phyloP scores from a whole-genome alignment of 306 rosid species.

The Rosa lucieae region DNA sequence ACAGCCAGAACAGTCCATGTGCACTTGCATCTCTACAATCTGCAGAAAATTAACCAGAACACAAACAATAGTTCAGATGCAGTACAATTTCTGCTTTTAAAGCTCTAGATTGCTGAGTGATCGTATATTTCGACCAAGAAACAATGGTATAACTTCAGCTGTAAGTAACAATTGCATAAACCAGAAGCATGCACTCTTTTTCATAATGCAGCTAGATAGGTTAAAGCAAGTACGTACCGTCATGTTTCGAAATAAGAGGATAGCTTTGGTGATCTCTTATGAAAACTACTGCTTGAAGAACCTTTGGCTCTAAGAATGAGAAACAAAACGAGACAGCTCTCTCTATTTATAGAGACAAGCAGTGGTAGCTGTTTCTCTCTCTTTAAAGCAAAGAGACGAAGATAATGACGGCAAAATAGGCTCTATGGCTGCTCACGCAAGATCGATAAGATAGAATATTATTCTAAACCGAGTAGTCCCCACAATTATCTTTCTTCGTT shows the following conservation, averaged over 20 bases:
- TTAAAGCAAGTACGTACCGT: slow-evolving; percentile 9
- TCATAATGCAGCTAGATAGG: background rate
- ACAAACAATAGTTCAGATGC: background rate
- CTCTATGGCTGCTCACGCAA: slow-evolving; percentile 10
- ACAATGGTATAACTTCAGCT: background rate
- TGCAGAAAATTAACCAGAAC: slow-evolving; percentile 23
- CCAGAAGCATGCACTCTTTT: background rate
- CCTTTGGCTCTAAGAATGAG: slow-evolving; percentile 11
- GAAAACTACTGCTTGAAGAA: background rate
- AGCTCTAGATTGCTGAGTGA: background rate
- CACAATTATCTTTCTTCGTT: slow-evolving; percentile 19
- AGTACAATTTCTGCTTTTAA: background rate
- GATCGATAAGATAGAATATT: slow-evolving; percentile 22
- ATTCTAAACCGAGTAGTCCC: slow-evolving; percentile 28
- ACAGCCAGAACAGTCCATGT: slow-evolving; percentile 70
- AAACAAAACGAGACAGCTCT: slow-evolving; percentile 5
- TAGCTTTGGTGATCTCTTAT: background rate
- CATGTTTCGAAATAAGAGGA: background rate
- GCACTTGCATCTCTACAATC: slow-evolving; percentile 63
- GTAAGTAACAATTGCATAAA: background rate
- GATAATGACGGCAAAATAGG: background rate
- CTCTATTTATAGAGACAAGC: slow-evolving; percentile 23
- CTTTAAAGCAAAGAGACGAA: slow-evolving; percentile 4
- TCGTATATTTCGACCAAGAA: slow-evolving; percentile 14
- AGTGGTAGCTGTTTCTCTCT: background rate